These are phyloP conservation scores for Saksenaea vasiformis DNA, from an alignment of 371 early-diverging fungal species.

Conservation along the genomic window DNA sequence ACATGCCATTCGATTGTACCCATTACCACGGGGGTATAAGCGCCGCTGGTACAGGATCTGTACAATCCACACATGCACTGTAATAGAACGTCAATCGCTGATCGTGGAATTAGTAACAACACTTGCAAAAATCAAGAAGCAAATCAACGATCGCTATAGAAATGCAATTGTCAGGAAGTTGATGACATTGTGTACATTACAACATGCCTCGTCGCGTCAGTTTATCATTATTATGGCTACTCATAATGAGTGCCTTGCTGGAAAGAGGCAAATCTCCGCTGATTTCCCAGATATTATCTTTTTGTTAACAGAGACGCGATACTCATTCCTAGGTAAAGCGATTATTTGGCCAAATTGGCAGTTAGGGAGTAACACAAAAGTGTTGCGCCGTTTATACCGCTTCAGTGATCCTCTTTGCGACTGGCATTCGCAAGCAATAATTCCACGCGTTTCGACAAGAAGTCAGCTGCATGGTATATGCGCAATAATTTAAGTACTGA, in stretches of 20 bases:
- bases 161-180: not conserved
- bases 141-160: constrained; percentile 12
- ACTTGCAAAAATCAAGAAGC: constrained; percentile 31
- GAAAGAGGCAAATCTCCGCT: not conserved
- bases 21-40: constrained; percentile 52
- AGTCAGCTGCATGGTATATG: too few relatives aligned
- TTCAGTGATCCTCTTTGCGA: too few relatives aligned
- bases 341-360: too few relatives aligned
- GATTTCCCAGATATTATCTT: not conserved
- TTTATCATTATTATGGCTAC: not conserved
- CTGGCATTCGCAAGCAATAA: too few relatives aligned
- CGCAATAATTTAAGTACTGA: too few relatives aligned
- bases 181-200: not conserved
- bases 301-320: too few relatives aligned
- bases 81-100: not conserved
- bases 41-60: constrained; percentile 54
- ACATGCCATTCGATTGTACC: not conserved
- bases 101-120: not conserved
- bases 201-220: not conserved
- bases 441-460: too few relatives aligned
- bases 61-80: constrained; percentile 60
- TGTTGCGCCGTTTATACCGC: too few relatives aligned
- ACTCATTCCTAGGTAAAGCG: too few relatives aligned
- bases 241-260: not conserved
- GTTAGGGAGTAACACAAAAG: too few relatives aligned